phyloP scores from a whole-genome alignment of 2,329 filamentous ascomycete genomes.

The Claviceps digitariae region DNA sequence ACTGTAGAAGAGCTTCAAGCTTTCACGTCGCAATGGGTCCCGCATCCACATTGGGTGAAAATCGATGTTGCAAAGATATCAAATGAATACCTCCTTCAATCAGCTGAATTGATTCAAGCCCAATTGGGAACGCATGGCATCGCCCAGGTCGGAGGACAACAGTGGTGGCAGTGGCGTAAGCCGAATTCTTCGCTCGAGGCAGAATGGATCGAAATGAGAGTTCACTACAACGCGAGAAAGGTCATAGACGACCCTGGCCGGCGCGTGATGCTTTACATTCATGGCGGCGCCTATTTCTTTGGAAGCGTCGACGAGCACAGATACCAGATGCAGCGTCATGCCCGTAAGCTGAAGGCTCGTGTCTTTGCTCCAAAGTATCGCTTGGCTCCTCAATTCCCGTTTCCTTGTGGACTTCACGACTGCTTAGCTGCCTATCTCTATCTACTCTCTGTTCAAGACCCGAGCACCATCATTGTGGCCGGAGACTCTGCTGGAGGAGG shows the following conservation, averaged over 20 bases:
- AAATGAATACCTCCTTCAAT: slow-evolving; percentile 45
- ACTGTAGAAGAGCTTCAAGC: slow-evolving; percentile 86
- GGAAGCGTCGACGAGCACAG: slow-evolving; percentile 91
- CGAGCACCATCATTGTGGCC: slow-evolving; percentile 71
- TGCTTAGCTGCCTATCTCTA: slow-evolving; percentile 80
- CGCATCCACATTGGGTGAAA: slow-evolving; percentile 76
- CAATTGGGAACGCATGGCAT: slow-evolving; percentile 71
- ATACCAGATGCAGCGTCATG: slow-evolving; percentile 96
- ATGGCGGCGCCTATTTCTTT: slow-evolving; percentile 92
- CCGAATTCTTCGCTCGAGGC: slow-evolving; percentile 54
- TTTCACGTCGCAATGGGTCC: slow-evolving; percentile 87
- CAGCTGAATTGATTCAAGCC: slow-evolving; percentile 53
- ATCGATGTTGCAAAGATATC: slow-evolving; percentile 57
- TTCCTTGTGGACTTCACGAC: slow-evolving; percentile 84
- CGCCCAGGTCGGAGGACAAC: slow-evolving; percentile 60
- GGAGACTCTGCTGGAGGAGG: slow-evolving; percentile 91
- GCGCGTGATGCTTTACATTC: slow-evolving; percentile 83
- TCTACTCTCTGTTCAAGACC: slow-evolving; percentile 61
- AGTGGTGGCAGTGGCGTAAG: slow-evolving; percentile 84
- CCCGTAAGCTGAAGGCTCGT: slow-evolving; percentile 79
- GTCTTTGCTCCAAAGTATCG: slow-evolving; percentile 81
- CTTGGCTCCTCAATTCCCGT: slow-evolving; percentile 85
- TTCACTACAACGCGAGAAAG: slow-evolving; percentile 56
- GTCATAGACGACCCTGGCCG: slow-evolving; percentile 44
- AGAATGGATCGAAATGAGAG: slow-evolving; percentile 94